A percentile compares a stretch with the other conserved stretches of the same genome.
phyloP scores from a whole-genome alignment of 306 rosid genomes.

The Castanea mollissima region DNA sequence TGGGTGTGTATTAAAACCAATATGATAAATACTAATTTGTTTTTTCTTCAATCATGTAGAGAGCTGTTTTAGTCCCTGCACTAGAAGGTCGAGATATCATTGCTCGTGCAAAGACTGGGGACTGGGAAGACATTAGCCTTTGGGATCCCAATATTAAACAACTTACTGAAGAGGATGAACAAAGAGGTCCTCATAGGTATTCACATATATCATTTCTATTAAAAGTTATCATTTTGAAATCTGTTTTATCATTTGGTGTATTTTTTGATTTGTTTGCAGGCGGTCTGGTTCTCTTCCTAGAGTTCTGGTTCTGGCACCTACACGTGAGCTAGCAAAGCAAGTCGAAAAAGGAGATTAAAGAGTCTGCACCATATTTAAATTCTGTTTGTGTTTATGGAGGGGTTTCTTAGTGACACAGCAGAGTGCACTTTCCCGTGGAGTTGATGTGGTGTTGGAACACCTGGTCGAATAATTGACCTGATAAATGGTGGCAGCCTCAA shows the following conservation, averaged over 20 bases:
- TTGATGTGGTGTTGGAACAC: slow-evolving; percentile 98
- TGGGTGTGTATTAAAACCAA: too few relatives aligned
- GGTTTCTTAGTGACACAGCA: slow-evolving; percentile 85
- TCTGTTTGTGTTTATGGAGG: slow-evolving; percentile 97
- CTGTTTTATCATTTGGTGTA: slow-evolving; percentile 6
- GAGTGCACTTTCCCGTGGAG: slow-evolving; percentile 88
- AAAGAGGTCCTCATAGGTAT: slow-evolving; percentile 53
- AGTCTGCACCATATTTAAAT: slow-evolving; percentile 85
- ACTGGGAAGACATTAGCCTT: slow-evolving; percentile 96
- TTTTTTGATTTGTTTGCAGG: slow-evolving; percentile 42
- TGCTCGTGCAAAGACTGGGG: slow-evolving; percentile 98
- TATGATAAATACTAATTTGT: neutral
- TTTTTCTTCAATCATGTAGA: slow-evolving; percentile 38
- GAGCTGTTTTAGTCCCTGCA: slow-evolving; percentile 92
- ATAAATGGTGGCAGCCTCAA: slow-evolving; percentile 84
- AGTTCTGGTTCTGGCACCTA: slow-evolving; percentile 88
- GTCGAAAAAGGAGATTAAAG: slow-evolving; percentile 95
- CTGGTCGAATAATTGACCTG: slow-evolving; percentile 91
- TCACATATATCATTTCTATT: neutral
- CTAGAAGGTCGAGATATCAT: slow-evolving; percentile 89
- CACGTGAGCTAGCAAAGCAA: slow-evolving; percentile 95
- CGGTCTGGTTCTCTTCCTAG: slow-evolving; percentile 73
- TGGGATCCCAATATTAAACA: slow-evolving; percentile 85
- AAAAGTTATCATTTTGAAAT: neutral
- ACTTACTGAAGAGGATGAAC: slow-evolving; percentile 59